A percentile compares a stretch with the other conserved stretches of the same genome.
Conservation (phyloP, 129 eudicot genomes). For the Escallonia rubra region DNA sequence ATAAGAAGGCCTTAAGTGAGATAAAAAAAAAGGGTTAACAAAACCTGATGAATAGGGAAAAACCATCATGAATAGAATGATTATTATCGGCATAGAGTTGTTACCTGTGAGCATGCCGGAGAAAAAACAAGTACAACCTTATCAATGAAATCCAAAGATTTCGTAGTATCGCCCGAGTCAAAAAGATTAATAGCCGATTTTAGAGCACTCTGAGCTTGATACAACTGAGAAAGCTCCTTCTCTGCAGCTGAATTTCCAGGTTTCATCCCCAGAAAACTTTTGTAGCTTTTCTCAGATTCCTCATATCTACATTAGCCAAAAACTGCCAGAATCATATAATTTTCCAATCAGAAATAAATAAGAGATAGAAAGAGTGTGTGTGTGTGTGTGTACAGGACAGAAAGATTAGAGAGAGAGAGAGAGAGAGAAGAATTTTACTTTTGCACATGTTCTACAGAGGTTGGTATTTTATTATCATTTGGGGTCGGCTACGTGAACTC, state of each 20-base stretch:
- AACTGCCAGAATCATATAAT: slow-evolving; percentile 56
- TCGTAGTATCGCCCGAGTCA: slow-evolving; percentile 59
- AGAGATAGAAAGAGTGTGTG: neutral
- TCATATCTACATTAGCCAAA: slow-evolving; percentile 88
- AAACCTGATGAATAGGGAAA: neutral
- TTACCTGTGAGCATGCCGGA: slow-evolving; percentile 87
- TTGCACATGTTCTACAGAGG: too few relatives aligned
- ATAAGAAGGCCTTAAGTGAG: slow-evolving; percentile 1
- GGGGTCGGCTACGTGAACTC: too few relatives aligned
- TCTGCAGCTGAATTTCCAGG: slow-evolving; percentile 76
- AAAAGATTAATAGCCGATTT: slow-evolving; percentile 56
- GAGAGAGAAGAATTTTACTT: too few relatives aligned
- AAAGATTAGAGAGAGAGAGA: too few relatives aligned
- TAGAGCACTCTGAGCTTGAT: slow-evolving; percentile 74
- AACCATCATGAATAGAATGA: slow-evolving; percentile 3
- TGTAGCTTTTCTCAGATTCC: slow-evolving; percentile 79
- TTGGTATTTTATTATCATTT: too few relatives aligned
- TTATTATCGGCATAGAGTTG: neutral
- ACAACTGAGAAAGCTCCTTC: slow-evolving; percentile 89
- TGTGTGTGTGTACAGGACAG: too few relatives aligned
- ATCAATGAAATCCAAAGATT: slow-evolving; percentile 70
- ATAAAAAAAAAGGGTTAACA: neutral
- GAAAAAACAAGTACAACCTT: slow-evolving; percentile 95
- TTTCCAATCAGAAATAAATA: slow-evolving; percentile 39
- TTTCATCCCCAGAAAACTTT: slow-evolving; percentile 70